Evolutionary conservation across 768 basidiomycete genomes (phyloP), one percentile per base, ranked within the genome.

Genomic region (Floccularia luteovirens): DNA sequence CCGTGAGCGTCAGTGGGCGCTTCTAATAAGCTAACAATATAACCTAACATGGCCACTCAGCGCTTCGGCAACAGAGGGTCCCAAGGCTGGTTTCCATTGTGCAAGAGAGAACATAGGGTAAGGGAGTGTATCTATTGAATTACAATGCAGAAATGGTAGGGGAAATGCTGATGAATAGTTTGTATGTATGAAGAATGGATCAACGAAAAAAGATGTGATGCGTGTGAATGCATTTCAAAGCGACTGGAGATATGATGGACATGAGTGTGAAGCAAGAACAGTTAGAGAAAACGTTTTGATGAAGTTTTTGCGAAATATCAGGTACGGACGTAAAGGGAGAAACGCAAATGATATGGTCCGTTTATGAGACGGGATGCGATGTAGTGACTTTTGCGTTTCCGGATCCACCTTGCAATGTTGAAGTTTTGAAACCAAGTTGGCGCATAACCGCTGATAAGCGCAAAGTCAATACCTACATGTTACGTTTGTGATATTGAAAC

Each of bases 341-440:
- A n/a, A n/a, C n/a, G n/a, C 27, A 42, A 38, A 44, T 40, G 39
- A 43, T 41, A 31, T 30, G 43, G 31, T 42, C 31, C 38, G 47
- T 50, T 70, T 59, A 70, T 63, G 58, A 63, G 48, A 52, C 45
- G 38, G 58, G 53, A 28, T 58, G 58, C 28, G 62, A 53, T 25
- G 74, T 59, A 43, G 74, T 71, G 43, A 79, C 63, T 63, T 78
- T 79, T 25, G 70, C 64, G 36, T 70, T 56, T 30, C 65, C 62
- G 35, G 69, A 60, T 41, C 71, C 66, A 25, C 72, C 79, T 49
- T 74, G 82, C 47, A 77, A 70, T 12, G 84, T 78, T 13, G 85
- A 78, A 17, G 86, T 89, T 72, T 81, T 90, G 74, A 96, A 94
- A 20, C 92, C 92, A 42, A 96, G 72, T 53, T 87, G 81, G 28